A percentile compares a stretch with the other conserved stretches of the same genome.
These are phyloP conservation scores for Paramecium caudatum DNA, from an alignment of 73 alveolate species.

Conservation along the genomic window DNA sequence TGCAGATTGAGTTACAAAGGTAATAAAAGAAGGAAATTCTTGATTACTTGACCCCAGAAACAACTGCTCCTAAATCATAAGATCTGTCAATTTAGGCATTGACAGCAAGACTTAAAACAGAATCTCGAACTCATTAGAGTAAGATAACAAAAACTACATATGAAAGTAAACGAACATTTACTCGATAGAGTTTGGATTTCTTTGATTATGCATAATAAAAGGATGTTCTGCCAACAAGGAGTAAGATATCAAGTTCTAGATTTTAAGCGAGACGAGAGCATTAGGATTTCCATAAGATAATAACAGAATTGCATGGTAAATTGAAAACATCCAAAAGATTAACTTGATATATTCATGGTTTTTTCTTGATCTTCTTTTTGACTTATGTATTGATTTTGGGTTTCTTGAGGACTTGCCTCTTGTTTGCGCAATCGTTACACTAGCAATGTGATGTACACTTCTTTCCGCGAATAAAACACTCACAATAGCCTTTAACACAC, in stretches of 20 bases:
- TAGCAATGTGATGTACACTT: slow-evolving; percentile 52
- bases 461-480: slow-evolving; percentile 40
- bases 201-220: background rate
- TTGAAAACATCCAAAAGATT: background rate
- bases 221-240: background rate
- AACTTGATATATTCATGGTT: background rate
- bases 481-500: slow-evolving; percentile 68
- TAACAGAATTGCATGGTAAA: slow-evolving; percentile 46
- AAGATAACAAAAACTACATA: background rate
- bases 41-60: slow-evolving; percentile 24
- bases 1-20: background rate
- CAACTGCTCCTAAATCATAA: background rate
- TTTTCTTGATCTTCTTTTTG: slow-evolving; percentile 2
- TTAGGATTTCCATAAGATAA: slow-evolving; percentile 5
- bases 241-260: background rate
- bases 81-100: slow-evolving; percentile 44
- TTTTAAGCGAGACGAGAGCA: slow-evolving; percentile 5
- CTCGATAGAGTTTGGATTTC: background rate
- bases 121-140: background rate
- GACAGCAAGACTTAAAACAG: background rate
- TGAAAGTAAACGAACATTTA: background rate
- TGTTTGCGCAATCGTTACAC: slow-evolving; percentile 49
- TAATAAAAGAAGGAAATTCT: slow-evolving; percentile 41
- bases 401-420: too few relatives aligned
- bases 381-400: too few relatives aligned